phyloP scores from a whole-genome alignment of 1,139 yeast species.

The Oligophagozyma castellii region DNA sequence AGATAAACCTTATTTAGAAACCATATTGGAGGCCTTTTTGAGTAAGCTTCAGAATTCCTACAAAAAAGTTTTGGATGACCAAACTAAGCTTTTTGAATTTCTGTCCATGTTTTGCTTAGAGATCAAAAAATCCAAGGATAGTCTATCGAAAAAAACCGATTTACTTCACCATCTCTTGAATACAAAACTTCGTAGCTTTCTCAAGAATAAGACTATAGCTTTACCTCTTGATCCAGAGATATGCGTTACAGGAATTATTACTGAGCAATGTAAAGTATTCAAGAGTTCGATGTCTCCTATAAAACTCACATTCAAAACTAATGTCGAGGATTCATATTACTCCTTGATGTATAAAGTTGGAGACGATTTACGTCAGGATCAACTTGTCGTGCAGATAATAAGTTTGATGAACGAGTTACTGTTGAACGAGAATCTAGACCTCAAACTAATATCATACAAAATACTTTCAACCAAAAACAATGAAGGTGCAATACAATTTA shows the following conservation, averaged over 20 bases:
- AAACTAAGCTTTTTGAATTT: constrained; percentile 31
- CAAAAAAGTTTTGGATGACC: constrained; percentile 26
- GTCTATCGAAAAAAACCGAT: constrained; percentile 46
- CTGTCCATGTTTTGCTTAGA: constrained; percentile 31
- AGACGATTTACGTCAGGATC: constrained; percentile 93
- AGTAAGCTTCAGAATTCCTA: constrained; percentile 18
- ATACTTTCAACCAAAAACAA: constrained; percentile 82
- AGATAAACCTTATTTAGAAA: constrained; percentile 37
- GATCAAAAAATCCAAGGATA: constrained; percentile 36
- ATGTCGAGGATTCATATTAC: constrained; percentile 29
- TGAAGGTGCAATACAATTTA: constrained; percentile 87
- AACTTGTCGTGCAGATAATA: constrained; percentile 83
- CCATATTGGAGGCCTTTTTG: constrained; percentile 26
- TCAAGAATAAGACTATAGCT: constrained; percentile 16
- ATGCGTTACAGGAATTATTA: constrained; percentile 58
- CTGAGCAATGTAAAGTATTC: constrained; percentile 74
- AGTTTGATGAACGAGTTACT: constrained; percentile 81
- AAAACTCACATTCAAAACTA: constrained; percentile 62
- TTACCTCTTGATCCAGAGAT: constrained; percentile 28
- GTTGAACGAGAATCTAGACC: constrained; percentile 79
- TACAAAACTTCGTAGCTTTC: constrained; percentile 21
- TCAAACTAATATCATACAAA: constrained; percentile 76
- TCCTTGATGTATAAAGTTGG: constrained; percentile 91
- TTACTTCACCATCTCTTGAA: constrained; percentile 26
- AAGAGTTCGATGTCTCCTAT: constrained; percentile 84